Evolutionary conservation across 805 yeast genomes (phyloP), one percentile per base, ranked within the genome.

Genomic region (Barnettozyma pratensis): DNA sequence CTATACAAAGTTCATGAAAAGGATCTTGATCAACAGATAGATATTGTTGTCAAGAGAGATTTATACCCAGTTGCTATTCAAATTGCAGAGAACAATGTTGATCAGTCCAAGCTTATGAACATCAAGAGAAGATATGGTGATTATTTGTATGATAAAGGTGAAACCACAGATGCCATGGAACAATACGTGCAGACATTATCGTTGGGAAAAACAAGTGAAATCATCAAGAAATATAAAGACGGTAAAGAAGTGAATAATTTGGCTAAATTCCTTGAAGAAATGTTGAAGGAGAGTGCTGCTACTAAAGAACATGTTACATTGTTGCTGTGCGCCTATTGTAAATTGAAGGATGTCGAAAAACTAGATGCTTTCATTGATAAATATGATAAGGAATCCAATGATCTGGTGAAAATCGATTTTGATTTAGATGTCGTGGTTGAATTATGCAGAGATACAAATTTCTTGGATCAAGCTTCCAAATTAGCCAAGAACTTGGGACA

Each of bases 221-320:
- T 90, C 4, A 87, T 92, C 19, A 78, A 87, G 39, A 83, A 84
- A 57, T 88, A 84, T 63, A 83, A 85, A 54, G 95, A 85, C 51
- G 83, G 89, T 25, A 80, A 87, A 6, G 83, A 85, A 49, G 85
- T 88, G 1, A 69, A 72, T 30, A 79, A 79, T 50, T 67, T 91
- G 57, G 75, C 88, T 0, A 70, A 71, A 39, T 90, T 85, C 54
- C 67, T 90, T 34, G 81, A 80, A 62, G 76, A 76, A 10, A 70
- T 90, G 54, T 71, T 85, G 46, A 74, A 74, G 7, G 64, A 72
- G 39, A 74, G 76, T 3, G 55, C 75, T 11, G 83, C 96, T 0
- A 77, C 79, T n/a, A 73, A 79, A 31, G 95, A 90, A 60, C 97
- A 92, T 63, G 75, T 89, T 6, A 90, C 96, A 0, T 66, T 92